Base-by-base conservation (phyloP, 1,284 basidiomycete species). In the Butyriboletus appendiculatus region DNA sequence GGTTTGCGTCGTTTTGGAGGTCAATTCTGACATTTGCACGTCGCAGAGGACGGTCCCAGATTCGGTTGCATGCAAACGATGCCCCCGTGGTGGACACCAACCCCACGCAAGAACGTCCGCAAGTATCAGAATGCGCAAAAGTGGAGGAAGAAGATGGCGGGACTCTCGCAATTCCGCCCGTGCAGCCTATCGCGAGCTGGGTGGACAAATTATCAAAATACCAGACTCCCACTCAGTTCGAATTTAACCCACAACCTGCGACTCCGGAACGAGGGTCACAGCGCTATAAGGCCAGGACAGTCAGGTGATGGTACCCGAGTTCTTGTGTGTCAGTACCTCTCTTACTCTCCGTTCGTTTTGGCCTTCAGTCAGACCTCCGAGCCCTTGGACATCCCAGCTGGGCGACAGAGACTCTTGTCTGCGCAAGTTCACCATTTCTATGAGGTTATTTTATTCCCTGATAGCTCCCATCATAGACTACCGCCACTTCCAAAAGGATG, bases 241-340 rank as follows among this genome's bases (percentile, higher is more conserved):
- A 39, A 6, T 32, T 24, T 11, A 5, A 37, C 5, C 15, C 20
- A 20, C 6, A 35, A 12, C 54, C 61, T 30, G 54, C 63, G 4
- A 62, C 41, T 40, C 63, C 59, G 2, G 59, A 62, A 15, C 6
- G 24, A 18, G 50, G 35, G 16, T 66, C 62, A 24, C 62, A 45
- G 42, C 46, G 63, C 3, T 62, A 64, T 49, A 9, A 33, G 9
- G 1, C 3, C 2, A 62, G 38, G 50, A 26, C 2, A 24, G 32
- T 20, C 37, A 24, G 9, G 60, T 64, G 28, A 20, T 59, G 15
- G 15, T 11, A 14, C 5, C 6, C 20, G 3, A 2, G 20, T 30
- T 22, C 14, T 58, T 4, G 20, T 34, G 9, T 32, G 24, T 38
- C 18, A 5, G 7, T 34, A 12, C 24, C 30, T 28, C 6, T 32